These are phyloP conservation scores for Tirmania nivea DNA, from an alignment of 495 filamentous ascomycete species.

Conservation along the genomic window DNA sequence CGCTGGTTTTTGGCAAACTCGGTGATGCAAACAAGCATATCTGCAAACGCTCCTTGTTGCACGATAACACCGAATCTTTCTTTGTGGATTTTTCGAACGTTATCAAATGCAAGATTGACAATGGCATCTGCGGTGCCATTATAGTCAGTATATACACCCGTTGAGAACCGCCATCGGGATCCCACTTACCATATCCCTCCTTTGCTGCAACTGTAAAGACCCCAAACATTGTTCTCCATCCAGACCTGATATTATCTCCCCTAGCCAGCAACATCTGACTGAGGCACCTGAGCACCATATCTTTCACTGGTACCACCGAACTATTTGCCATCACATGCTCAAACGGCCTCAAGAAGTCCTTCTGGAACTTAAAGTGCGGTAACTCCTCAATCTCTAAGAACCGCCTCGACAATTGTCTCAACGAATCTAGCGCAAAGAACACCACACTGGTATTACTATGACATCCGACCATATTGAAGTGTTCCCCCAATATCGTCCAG, in stretches of 20 bases:
- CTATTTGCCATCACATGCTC: conserved; percentile 94
- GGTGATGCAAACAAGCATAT: conserved; percentile 85
- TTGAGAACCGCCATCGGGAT: not conserved
- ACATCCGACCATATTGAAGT: conserved; percentile 95
- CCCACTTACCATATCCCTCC: conserved; percentile 51
- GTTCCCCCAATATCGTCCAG: conserved; percentile 84
- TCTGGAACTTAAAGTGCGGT: conserved; percentile 98
- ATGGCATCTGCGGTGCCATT: conserved; percentile 45
- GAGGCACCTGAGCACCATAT: conserved; percentile 91
- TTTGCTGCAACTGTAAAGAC: conserved; percentile 90
- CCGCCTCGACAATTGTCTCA: conserved; percentile 88
- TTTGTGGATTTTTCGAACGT: conserved; percentile 93
- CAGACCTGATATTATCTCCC: conserved; percentile 87
- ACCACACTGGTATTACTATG: conserved; percentile 88
- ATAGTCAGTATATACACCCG: conserved; percentile 13
- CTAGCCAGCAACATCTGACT: conserved; percentile 97
- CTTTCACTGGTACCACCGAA: conserved; percentile 72
- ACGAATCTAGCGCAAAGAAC: conserved; percentile 85
- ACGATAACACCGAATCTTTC: conserved; percentile 92
- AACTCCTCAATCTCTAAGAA: conserved; percentile 98
- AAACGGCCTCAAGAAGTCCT: conserved; percentile 95
- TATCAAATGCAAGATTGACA: conserved; percentile 89
- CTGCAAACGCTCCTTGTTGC: conserved; percentile 86
- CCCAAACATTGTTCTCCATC: conserved; percentile 98
- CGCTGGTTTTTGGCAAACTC: conserved; percentile 95